A percentile compares a stretch with the other conserved stretches of the same genome.
These are phyloP conservation scores for Thelonectria discophora DNA, from an alignment of 2,329 filamentous ascomycete species.

Conservation along the genomic window DNA sequence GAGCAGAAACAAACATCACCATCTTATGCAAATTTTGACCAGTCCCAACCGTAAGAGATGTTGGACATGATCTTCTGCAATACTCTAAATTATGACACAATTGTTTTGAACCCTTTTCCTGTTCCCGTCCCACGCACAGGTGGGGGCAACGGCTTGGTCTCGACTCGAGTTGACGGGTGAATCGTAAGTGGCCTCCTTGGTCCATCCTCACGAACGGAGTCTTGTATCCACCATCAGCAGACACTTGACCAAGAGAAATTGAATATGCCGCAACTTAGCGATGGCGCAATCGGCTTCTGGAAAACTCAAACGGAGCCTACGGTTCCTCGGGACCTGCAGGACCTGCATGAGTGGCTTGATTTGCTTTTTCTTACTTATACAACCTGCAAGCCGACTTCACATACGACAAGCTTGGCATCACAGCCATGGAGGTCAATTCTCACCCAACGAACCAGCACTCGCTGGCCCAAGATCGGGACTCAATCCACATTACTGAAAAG, in stretches of 20 bases:
- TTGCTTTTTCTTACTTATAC: constrained; percentile 3
- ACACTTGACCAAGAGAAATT: constrained; percentile 4
- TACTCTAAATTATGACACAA: neutral
- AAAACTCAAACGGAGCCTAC: constrained; percentile 10
- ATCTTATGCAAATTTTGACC: too few relatives aligned
- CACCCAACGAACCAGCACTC: neutral
- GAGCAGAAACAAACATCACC: too few relatives aligned
- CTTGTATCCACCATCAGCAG: constrained; percentile 11
- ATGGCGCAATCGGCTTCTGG: constrained; percentile 22
- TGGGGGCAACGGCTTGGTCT: neutral
- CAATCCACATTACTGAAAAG: constrained; percentile 12
- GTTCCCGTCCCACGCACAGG: neutral
- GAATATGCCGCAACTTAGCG: constrained; percentile 7
- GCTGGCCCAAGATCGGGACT: constrained; percentile 9
- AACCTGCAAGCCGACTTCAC: neutral
- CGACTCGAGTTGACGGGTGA: neutral
- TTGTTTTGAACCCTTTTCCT: neutral
- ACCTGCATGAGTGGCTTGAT: neutral
- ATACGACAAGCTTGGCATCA: neutral
- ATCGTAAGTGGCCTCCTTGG: neutral
- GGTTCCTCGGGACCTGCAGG: neutral
- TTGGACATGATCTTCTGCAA: neutral
- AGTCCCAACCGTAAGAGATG: neutral
- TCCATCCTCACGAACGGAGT: neutral
- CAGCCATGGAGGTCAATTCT: constrained; percentile 6